Evolutionary conservation across 345 rosid genomes (phyloP), one percentile per base, ranked within the genome.

Genomic region (Pseudoturritis turrita): DNA sequence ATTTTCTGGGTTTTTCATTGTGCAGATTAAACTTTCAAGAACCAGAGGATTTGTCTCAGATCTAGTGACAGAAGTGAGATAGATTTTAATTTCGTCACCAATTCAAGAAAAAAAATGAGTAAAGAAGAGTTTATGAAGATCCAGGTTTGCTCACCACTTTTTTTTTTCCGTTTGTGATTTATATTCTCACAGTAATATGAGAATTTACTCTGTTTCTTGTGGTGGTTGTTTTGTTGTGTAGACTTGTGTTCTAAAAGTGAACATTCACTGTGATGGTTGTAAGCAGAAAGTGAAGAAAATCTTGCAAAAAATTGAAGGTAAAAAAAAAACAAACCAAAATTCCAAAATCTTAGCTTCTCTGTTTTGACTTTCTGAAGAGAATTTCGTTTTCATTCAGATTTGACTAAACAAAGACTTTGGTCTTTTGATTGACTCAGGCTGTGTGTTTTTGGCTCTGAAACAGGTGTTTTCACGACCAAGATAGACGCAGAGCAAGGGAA

Each of bases 61-160:
- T 88, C 89, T 77, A 66, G 69, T 54, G 10, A 29, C 63, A 15
- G 19, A 37, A 72, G 39, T 18, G 14, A 56, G 7, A 66, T 29
- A 57, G 13, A 57, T 22, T 73, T 35, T 3, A 64, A 72, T 21
- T 65, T 51, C 21, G 19, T 39, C 10, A 57, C 18, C 4, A 68
- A 8, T 31, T 14, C 5, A 25, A 35, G 29, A 11, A n/a, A 53
- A n/a, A 77, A 79, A 59, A 92, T 90, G 98, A 93, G 96, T 85
- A 93, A 90, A 84, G 98, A 93, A 74, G 98, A 93, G 94, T 79
- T 93, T 77, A 82, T 93, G 91, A 93, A 89, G 88, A 87, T 90
- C 83, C 92, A 93, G 94, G 98, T 90, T 76, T 64, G 52, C 29
- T 49, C 71, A n/a, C 22, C 39, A 55, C 29, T 9, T 25, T 63